phyloP scores from a whole-genome alignment of 2,329 filamentous ascomycete genomes.

The Aspergillaceae sp. region DNA sequence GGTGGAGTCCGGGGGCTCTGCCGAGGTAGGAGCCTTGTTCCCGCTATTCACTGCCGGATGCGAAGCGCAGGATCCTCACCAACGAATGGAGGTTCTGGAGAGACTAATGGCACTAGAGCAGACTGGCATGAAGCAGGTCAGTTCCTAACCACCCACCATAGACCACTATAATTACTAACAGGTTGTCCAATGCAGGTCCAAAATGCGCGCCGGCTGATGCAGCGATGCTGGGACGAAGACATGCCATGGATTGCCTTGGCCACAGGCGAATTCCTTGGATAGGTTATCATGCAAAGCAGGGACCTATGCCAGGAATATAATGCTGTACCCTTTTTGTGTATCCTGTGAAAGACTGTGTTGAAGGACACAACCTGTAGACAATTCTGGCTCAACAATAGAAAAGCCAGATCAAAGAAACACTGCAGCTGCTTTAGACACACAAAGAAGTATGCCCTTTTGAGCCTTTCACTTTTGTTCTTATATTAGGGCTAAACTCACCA shows the following conservation, averaged over 20 bases:
- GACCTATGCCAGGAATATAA: background rate
- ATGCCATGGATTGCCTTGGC: constrained; percentile 33
- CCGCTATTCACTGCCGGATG: constrained; percentile 79
- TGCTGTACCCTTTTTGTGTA: no score
- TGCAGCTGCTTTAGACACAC: no score
- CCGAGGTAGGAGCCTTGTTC: constrained; percentile 67
- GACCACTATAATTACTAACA: constrained; percentile 1
- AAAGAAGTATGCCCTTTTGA: no score
- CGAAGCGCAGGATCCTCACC: constrained; percentile 51
- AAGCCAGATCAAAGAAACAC: no score
- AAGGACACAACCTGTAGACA: no score
- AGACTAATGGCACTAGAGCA: constrained; percentile 60
- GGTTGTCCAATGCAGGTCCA: constrained; percentile 27
- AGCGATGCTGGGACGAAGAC: constrained; percentile 31
- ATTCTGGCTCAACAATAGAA: no score
- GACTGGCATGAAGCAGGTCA: constrained; percentile 67
- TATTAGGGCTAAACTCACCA: no score
- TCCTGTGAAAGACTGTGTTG: no score
- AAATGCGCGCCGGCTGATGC: constrained; percentile 33
- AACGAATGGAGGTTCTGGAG: constrained; percentile 54
- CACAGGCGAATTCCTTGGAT: constrained; percentile 33
- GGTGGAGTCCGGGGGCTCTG: constrained; percentile 58
- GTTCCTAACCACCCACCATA: constrained; percentile 9
- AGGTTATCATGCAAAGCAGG: background rate
- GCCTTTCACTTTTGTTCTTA: no score